Base-by-base conservation (phyloP, 306 rosid species). In the Myrica gale region DNA sequence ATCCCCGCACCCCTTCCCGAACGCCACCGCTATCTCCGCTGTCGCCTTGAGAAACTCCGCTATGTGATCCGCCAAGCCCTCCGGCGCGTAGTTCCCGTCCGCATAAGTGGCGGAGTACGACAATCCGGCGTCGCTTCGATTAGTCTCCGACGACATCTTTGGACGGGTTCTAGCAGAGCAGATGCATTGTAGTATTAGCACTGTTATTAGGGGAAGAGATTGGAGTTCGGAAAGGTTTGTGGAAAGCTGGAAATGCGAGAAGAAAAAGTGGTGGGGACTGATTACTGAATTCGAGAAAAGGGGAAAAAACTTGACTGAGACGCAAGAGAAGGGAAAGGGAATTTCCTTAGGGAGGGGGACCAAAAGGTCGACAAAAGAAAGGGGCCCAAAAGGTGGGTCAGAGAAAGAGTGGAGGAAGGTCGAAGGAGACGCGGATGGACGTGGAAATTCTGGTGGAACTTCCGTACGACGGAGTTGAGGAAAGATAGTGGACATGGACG, bases 1-100 rank as follows among this genome's bases (percentile, higher is more conserved):
- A 81, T 92, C 98, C 72, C 97, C 89, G 57, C 98, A 95, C 4
- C 97, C 97, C 79, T 88, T 95, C 54, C 93, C 93, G 23, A 90
- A 89, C 85, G 79, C 96, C 83, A 92, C 88, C 4, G 92, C 75
- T 83, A 95, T 89, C 84, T 95, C 98, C 73, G 84, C 88, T 75
- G 80, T 90, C 57, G 97, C 98, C 68, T 78, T 86, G 60, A 87
- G 66, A 70, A 95, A 95, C 89, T 95, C 98, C 79, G 77, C 76
- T 37, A 79, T 76, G 39, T 87, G 83, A 19, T 83, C 92, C 82
- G 80, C 83, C 32, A 83, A 66, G 53, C 80, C 80, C 76, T 61
- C 90, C 84, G 83, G 78, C 67, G 77, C 81, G 37, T 32, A 32
- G 37, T 32, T 32, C 37, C 37, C 37, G 37, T 32, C 37, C 3